phyloP scores from a whole-genome alignment of 2,329 filamentous ascomycete species.

The Podosphaera fusca region DNA sequence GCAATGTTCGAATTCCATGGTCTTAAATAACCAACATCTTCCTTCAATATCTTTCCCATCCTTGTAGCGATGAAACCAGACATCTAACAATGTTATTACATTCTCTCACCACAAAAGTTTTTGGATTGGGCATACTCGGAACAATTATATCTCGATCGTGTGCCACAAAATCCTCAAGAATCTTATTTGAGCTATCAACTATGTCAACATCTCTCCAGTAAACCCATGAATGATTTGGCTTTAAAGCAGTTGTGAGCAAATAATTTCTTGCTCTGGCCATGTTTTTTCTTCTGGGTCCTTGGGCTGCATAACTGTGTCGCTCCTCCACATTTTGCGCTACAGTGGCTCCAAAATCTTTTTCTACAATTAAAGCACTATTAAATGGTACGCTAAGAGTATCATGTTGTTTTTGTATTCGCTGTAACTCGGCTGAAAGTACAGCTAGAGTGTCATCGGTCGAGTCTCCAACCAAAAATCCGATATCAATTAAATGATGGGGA shows the following conservation, averaged over 20 bases:
- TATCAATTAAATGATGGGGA: constrained; percentile 82
- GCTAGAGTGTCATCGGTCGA: constrained; percentile 77
- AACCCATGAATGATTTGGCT: constrained; percentile 91
- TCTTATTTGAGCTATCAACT: constrained; percentile 62
- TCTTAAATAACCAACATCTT: constrained; percentile 41
- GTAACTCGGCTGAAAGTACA: constrained; percentile 62
- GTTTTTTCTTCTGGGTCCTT: constrained; percentile 71
- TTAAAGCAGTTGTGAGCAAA: constrained; percentile 59
- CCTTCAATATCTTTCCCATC: constrained; percentile 75
- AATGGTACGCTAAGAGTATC: constrained; percentile 54
- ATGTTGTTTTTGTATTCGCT: constrained; percentile 62
- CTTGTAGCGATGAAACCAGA: constrained; percentile 82
- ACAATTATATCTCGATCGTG: constrained; percentile 86
- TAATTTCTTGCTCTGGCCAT: constrained; percentile 88
- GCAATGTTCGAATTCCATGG: constrained; percentile 1
- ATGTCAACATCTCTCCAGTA: constrained; percentile 98
- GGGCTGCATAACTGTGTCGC: constrained; percentile 65
- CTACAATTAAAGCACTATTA: constrained; percentile 58
- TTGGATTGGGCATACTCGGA: constrained; percentile 45
- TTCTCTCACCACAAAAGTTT: background rate
- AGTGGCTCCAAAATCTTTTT: constrained; percentile 60
- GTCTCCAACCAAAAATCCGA: constrained; percentile 86
- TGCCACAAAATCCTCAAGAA: constrained; percentile 85
- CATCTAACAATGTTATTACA: constrained; percentile 33
- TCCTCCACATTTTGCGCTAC: constrained; percentile 54